Evolutionary conservation across 192 early-diverging fungal species (phyloP), one percentile per base, ranked within the genome.

Genomic region (Rhizophagus sp.): DNA sequence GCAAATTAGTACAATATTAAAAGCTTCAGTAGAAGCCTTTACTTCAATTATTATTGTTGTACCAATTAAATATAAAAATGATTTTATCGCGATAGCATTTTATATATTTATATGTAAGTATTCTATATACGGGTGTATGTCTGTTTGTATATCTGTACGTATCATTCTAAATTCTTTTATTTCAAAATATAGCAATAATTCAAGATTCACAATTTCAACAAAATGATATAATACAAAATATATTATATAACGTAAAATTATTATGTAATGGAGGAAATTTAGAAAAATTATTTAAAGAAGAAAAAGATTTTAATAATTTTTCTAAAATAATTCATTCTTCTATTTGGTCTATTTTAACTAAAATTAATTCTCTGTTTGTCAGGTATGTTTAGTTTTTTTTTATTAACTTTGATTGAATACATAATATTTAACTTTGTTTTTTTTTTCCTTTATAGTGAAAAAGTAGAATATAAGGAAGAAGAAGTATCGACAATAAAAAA

Each of bases 61-160:
- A 15, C 88, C 88, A 11, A 36, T 83, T 15, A 82, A 81, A 52
- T 88, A 85, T 25, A 86, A 84, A 50, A 81, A 86, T 12, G 87
- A 90, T 68, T 73, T 89, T 24, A 78, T 86, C 15, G 84, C 89
- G 3, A 85, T 90, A 17, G 82, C 84, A n/a, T 82, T 88, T n/a
- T 84, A 88, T 79, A 81, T 88, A 22, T 88, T 84, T 15, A 62
- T 84, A 30, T 84, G 88, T 87, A 80, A 72, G 82, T 79, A 5
- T 7, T 30, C 2, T 41, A 44, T 30, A 30, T 30, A 30, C 30
- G 1, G 1, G 30, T 44, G 1, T 44, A 10, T 44, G 0, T 44
- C 41, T 36, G 36, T 36, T 4, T 36, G 36, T 36, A 36, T 36
- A 36, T n/a, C n/a, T n/a, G n/a, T n/a, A n/a, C n/a, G n/a, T 36